phyloP scores from a whole-genome alignment of 129 eudicot species.

The Artemisia annua region DNA sequence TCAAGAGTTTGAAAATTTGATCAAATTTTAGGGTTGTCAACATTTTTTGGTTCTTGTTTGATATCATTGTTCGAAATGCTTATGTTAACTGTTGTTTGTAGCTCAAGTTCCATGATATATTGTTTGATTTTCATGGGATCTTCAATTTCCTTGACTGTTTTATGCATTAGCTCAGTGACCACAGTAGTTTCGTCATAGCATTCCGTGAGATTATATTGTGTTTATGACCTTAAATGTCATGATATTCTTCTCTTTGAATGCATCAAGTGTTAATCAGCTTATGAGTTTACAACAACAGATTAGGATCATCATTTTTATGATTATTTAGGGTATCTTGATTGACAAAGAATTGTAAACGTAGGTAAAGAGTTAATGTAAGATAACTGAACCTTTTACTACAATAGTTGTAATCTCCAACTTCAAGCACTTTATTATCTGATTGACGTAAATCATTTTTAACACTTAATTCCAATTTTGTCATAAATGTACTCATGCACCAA shows the following conservation, averaged over 20 bases:
- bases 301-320: background rate
- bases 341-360: background rate
- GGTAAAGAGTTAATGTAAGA: background rate
- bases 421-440: too few species aligned
- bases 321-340: background rate
- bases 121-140: background rate
- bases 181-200: slow-evolving; percentile 4
- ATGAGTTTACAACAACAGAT: background rate
- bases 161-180: slow-evolving; percentile 7
- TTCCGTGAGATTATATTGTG: background rate
- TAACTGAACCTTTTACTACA: background rate
- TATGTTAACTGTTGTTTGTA: background rate
- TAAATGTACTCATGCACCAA: background rate
- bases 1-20: background rate
- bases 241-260: slow-evolving; percentile 1
- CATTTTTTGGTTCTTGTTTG: background rate
- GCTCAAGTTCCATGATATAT: slow-evolving; percentile 15
- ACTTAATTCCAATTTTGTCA: too few species aligned
- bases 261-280: slow-evolving; percentile 17
- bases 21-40: background rate
- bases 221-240: background rate
- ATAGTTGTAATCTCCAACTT: too few species aligned
- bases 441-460: too few species aligned
- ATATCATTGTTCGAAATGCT: background rate
- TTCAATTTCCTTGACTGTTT: background rate